These are phyloP conservation scores for Neurospora pannonica DNA, from an alignment of 495 filamentous ascomycete species.

Conservation along the genomic window DNA sequence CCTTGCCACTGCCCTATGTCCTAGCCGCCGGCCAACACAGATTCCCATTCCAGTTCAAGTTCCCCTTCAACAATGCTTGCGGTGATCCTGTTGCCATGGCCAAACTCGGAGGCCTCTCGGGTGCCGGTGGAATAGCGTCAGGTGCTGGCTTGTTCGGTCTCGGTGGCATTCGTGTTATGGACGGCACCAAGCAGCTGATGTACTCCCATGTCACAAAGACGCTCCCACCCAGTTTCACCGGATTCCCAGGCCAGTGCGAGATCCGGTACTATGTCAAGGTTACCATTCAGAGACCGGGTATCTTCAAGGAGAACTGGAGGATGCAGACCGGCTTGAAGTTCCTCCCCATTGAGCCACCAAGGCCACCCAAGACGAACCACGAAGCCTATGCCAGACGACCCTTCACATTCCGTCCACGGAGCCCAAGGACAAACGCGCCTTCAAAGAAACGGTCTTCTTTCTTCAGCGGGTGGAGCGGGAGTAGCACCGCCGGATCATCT, in stretches of 20 bases:
- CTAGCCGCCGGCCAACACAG: constrained; percentile 71
- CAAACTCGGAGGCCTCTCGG: constrained; percentile 32
- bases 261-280: constrained; percentile 91
- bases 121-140: constrained; percentile 23
- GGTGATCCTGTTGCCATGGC: constrained; percentile 40
- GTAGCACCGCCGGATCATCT: not conserved
- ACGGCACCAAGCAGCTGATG: constrained; percentile 41
- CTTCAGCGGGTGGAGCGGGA: not conserved
- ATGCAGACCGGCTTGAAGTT: constrained; percentile 59
- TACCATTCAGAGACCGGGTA: constrained; percentile 69
- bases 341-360: constrained; percentile 83
- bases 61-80: constrained; percentile 90
- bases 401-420: constrained; percentile 56
- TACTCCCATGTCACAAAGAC: constrained; percentile 71
- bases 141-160: constrained; percentile 27
- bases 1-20: constrained; percentile 53
- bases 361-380: constrained; percentile 52
- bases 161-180: constrained; percentile 40
- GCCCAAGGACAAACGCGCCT: constrained; percentile 1
- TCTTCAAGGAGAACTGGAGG: constrained; percentile 81
- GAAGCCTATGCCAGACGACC: constrained; percentile 78
- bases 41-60: constrained; percentile 87
- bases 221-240: constrained; percentile 76
- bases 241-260: constrained; percentile 72
- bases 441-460: not conserved